Percentiles rank a stretch among this genome's conserved stretches.
Evolutionary conservation across 1,284 basidiomycete species (phyloP).

Genomic region (Schizophyllum commune): DNA sequence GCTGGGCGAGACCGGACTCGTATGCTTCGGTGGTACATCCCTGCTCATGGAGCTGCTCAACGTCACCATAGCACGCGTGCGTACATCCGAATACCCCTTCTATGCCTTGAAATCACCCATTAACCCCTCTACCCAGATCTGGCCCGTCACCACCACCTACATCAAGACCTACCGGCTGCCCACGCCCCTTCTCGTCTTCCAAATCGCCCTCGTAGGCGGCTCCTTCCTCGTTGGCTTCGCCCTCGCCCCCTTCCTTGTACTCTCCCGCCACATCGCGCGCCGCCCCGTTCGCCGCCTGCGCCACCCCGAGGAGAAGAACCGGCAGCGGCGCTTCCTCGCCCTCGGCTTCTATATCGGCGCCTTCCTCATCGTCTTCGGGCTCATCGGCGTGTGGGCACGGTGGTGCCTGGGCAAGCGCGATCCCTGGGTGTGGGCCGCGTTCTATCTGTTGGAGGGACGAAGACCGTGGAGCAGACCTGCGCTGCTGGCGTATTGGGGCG

Average conservation of each 20-base stretch:
- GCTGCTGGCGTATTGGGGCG: conserved; percentile 81
- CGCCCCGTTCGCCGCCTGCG: conserved; percentile 84
- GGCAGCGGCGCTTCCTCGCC: conserved; percentile 81
- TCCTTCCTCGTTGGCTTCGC: conserved; percentile 89
- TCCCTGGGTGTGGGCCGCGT: conserved; percentile 85
- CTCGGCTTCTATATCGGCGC: conserved; percentile 81
- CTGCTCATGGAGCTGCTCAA: conserved; percentile 83
- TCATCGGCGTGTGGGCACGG: conserved; percentile 89
- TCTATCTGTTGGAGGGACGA: conserved; percentile 69
- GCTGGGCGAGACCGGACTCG: conserved; percentile 86
- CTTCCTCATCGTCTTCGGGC: conserved; percentile 69
- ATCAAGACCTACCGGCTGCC: conserved; percentile 92
- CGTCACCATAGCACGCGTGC: conserved; percentile 71
- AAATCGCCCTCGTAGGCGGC: conserved; percentile 90
- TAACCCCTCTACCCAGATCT: conserved; percentile 46
- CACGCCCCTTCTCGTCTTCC: conserved; percentile 87
- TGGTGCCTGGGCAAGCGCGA: conserved; percentile 83
- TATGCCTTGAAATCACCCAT: neutral
- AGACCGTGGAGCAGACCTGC: conserved; percentile 78
- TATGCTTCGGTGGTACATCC: conserved; percentile 83
- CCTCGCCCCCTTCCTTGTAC: conserved; percentile 88
- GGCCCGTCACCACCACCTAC: conserved; percentile 74
- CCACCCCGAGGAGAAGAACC: conserved; percentile 82
- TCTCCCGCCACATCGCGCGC: conserved; percentile 90
- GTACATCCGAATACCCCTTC: conserved; percentile 17